Evolutionary conservation across 129 eudicot species (phyloP).

Genomic region (Escallonia herrerae): DNA sequence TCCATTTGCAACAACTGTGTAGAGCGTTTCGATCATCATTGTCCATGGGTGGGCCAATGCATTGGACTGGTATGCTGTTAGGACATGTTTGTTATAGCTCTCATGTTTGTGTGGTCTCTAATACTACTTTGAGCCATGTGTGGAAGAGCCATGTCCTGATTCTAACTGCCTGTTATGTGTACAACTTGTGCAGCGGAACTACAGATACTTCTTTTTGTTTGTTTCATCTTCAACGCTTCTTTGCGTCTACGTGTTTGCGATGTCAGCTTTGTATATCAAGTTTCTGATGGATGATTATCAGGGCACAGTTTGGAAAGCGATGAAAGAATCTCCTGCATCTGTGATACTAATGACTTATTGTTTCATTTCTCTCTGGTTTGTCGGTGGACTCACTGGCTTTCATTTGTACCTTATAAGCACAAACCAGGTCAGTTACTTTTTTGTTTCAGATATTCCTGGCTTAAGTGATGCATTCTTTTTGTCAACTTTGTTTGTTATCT

Average conservation of each 20-base stretch:
- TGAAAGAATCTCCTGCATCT: slow-evolving; percentile 86
- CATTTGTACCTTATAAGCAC: slow-evolving; percentile 78
- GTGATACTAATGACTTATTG: slow-evolving; percentile 76
- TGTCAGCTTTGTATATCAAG: slow-evolving; percentile 73
- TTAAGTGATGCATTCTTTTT: background rate
- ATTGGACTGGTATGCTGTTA: slow-evolving; percentile 58
- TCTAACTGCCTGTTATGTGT: slow-evolving; percentile 2
- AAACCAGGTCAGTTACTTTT: slow-evolving; percentile 64
- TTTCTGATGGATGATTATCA: slow-evolving; percentile 59
- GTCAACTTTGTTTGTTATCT: background rate
- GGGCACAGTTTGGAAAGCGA: slow-evolving; percentile 75
- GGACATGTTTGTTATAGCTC: background rate
- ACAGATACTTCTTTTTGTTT: slow-evolving; percentile 78
- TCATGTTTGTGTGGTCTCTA: background rate
- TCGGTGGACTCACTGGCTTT: slow-evolving; percentile 92
- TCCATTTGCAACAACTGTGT: slow-evolving; percentile 93
- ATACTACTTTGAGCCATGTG: no score
- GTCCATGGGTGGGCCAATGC: slow-evolving; percentile 99
- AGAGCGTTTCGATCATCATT: slow-evolving; percentile 89
- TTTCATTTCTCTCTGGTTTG: slow-evolving; percentile 76
- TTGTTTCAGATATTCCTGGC: background rate
- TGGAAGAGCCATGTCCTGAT: background rate
- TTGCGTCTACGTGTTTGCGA: slow-evolving; percentile 68
- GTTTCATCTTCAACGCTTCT: slow-evolving; percentile 71
- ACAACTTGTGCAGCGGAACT: slow-evolving; percentile 62